Evolutionary conservation across 1,284 basidiomycete species (phyloP).

Genomic region (Kwoniella shivajii): DNA sequence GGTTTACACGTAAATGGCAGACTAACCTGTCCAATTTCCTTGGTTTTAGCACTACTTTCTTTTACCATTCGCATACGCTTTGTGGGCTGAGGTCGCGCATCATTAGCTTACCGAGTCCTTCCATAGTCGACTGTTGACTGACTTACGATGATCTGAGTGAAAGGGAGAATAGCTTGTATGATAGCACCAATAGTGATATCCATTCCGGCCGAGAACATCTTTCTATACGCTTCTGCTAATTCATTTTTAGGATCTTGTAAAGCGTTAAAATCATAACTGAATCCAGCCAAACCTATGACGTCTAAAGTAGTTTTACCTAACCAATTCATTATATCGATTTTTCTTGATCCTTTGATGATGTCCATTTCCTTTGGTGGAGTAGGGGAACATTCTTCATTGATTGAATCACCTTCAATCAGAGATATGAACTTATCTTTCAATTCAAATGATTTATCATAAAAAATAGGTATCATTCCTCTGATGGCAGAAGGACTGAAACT

Average conservation of each 20-base stretch:
- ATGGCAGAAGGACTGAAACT: conserved; percentile 47
- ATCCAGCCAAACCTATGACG: conserved; percentile 70
- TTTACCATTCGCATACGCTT: conserved; percentile 50
- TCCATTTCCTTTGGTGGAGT: conserved; percentile 26
- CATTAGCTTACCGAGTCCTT: neutral
- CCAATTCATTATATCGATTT: conserved; percentile 64
- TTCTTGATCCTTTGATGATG: conserved; percentile 22
- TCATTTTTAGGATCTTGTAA: conserved; percentile 36
- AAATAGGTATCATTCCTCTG: conserved; percentile 57
- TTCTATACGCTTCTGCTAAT: conserved; percentile 40
- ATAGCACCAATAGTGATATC: conserved; percentile 60
- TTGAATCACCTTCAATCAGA: conserved; percentile 19
- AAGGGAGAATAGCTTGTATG: conserved; percentile 65
- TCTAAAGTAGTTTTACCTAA: conserved; percentile 68
- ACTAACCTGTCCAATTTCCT: conserved; percentile 59
- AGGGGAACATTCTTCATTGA: conserved; percentile 20
- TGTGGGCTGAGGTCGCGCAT: conserved; percentile 25
- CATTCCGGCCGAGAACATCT: conserved; percentile 36
- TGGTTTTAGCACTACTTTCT: conserved; percentile 58
- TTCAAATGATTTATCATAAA: conserved; percentile 64
- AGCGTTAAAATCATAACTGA: conserved; percentile 64
- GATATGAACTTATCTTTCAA: conserved; percentile 52
- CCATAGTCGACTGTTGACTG: neutral
- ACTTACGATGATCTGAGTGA: conserved; percentile 63
- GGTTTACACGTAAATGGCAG: too few species aligned